Evolutionary conservation across 2,329 filamentous ascomycete genomes (phyloP).

Genomic region (Neonectria punicea): DNA sequence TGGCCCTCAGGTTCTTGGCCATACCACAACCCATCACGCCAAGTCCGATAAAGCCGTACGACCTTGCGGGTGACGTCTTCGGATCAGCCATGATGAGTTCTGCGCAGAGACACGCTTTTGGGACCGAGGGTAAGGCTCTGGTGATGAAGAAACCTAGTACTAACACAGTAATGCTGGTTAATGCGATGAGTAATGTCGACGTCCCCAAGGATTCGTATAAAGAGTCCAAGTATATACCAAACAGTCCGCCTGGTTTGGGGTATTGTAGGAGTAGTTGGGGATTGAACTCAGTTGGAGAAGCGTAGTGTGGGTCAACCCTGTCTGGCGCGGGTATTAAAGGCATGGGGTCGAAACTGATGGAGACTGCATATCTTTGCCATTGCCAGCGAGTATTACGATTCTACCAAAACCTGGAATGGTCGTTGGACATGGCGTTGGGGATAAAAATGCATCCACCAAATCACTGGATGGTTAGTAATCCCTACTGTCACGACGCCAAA

Average conservation of each 20-base stretch:
- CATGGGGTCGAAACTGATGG: neutral
- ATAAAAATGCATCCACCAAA: neutral
- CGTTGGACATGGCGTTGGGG: neutral
- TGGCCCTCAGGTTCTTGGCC: conserved; percentile 47
- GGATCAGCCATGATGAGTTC: neutral
- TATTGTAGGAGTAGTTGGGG: neutral
- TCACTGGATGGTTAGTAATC: no score
- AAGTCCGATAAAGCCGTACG: conserved; percentile 36
- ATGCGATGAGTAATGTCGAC: neutral
- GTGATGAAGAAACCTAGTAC: neutral
- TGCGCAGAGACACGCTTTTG: neutral
- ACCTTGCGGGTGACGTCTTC: neutral
- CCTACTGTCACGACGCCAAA: no score
- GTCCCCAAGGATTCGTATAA: neutral
- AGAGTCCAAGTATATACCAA: neutral
- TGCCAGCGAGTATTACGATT: neutral
- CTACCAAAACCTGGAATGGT: neutral
- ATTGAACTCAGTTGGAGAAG: neutral
- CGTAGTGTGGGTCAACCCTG: no score
- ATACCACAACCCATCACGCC: conserved; percentile 50
- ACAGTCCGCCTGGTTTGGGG: neutral
- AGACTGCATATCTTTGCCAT: neutral
- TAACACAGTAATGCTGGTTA: neutral
- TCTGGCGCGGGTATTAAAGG: neutral
- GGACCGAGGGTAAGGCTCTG: neutral